These are phyloP conservation scores for Spizellomyces sp. DNA, from an alignment of 192 early-diverging fungal genomes.

Conservation along the genomic window DNA sequence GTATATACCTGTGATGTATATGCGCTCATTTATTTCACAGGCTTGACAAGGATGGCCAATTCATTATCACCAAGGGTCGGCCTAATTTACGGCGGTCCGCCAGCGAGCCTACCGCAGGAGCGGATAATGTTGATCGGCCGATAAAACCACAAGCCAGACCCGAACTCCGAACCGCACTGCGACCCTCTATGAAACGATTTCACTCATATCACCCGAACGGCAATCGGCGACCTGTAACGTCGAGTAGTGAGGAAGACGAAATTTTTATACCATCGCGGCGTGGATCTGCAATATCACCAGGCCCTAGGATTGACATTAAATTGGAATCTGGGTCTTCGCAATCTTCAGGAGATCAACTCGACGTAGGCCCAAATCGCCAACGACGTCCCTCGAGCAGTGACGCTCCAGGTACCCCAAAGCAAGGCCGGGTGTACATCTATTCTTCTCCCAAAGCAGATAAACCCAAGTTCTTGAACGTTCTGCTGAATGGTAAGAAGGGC, in stretches of 20 bases:
- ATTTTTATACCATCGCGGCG: not conserved
- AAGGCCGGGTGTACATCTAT: not conserved
- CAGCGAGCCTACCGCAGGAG: conserved; percentile 19
- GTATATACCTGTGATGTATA: not conserved
- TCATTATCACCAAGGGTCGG: conserved; percentile 19
- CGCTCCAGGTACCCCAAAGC: not conserved
- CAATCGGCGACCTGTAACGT: not conserved
- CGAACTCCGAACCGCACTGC: conserved; percentile 19
- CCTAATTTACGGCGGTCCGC: conserved; percentile 25
- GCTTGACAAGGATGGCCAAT: conserved; percentile 24
- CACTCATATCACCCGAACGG: conserved; percentile 22
- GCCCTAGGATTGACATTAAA: too few relatives aligned
- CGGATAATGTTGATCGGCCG: conserved; percentile 6
- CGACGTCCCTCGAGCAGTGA: too few relatives aligned
- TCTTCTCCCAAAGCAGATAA: not conserved
- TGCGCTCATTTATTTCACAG: not conserved
- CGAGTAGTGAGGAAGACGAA: conserved; percentile 7
- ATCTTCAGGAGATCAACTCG: too few relatives aligned
- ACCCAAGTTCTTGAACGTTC: not conserved
- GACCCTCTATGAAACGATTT: conserved; percentile 29
- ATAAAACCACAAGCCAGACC: conserved; percentile 1
- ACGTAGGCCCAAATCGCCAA: too few relatives aligned
- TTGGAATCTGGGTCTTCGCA: too few relatives aligned
- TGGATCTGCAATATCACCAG: not conserved
- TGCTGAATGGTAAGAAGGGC: not conserved